Conservation (phyloP, 2,329 filamentous ascomycete genomes). For the Colletotrichum theobromicola region DNA sequence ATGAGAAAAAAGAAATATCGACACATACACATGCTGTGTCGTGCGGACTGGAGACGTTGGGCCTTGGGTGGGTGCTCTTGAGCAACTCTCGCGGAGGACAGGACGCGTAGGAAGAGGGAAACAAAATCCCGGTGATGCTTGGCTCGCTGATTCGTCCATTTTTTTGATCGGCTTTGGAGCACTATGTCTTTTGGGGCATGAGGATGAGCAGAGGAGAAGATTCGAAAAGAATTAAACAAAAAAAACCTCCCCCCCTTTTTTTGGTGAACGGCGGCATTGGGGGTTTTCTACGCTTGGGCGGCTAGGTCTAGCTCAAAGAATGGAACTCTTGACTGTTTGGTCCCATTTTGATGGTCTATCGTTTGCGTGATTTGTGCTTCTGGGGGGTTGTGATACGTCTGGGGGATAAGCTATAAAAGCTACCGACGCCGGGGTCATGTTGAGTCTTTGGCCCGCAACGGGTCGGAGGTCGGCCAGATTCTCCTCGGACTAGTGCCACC, state of each 20-base stretch:
- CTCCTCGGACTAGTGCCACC: not conserved
- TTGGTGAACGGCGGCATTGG: slow-evolving; percentile 15
- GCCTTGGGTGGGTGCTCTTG: not conserved
- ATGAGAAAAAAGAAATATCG: not conserved
- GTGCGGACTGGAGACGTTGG: not conserved
- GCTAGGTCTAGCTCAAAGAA: slow-evolving; percentile 21
- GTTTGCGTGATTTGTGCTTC: not conserved
- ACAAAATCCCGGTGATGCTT: not conserved
- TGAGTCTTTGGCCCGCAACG: not conserved
- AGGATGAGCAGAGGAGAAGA: slow-evolving; percentile 9
- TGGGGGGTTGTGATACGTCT: not conserved
- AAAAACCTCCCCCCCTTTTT: not conserved
- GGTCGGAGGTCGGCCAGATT: rapidly evolving
- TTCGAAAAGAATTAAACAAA: not conserved
- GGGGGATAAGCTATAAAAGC: not conserved
- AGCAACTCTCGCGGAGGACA: slow-evolving; percentile 8
- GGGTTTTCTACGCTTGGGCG: slow-evolving; percentile 16
- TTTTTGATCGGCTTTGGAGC: slow-evolving; percentile 12
- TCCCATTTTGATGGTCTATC: not conserved
- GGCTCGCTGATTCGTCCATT: slow-evolving; percentile 17
- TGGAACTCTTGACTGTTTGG: slow-evolving; percentile 20
- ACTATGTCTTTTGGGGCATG: slow-evolving; percentile 15
- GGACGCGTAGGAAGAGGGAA: not conserved
- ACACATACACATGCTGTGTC: not conserved
- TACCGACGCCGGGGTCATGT: not conserved